Conservation (phyloP, 2,329 filamentous ascomycete species). For the Xylariaceae sp. region DNA sequence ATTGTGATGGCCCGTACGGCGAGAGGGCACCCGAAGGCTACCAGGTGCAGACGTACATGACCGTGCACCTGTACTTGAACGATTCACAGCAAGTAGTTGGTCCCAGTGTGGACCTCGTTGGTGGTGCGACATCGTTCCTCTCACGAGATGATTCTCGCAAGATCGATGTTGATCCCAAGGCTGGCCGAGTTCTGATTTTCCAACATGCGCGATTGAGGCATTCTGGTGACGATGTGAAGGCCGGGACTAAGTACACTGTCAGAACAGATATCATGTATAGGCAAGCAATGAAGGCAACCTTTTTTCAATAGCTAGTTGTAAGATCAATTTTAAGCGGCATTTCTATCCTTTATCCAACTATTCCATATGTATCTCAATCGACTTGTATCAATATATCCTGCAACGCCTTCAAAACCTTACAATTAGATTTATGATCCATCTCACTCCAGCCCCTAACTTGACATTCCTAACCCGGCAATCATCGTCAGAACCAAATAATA, state of each 20-base stretch:
- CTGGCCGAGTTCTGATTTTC: constrained; percentile 66
- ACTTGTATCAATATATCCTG: constrained; percentile 45
- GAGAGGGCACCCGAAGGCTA: constrained; percentile 55
- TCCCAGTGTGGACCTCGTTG: constrained; percentile 46
- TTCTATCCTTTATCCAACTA: background rate
- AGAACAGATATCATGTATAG: constrained; percentile 61
- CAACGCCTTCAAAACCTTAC: constrained; percentile 51
- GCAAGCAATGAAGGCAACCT: background rate
- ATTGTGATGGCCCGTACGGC: constrained; percentile 71
- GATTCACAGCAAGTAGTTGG: constrained; percentile 53
- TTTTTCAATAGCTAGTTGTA: background rate
- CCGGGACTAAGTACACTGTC: constrained; percentile 63
- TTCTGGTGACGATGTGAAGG: constrained; percentile 58
- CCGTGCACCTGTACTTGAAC: constrained; percentile 63
- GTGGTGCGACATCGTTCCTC: constrained; percentile 64
- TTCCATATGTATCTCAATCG: background rate
- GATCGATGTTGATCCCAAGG: constrained; percentile 62
- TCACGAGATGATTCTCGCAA: constrained; percentile 50
- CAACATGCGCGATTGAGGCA: constrained; percentile 61
- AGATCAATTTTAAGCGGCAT: background rate
- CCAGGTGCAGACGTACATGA: constrained; percentile 56
- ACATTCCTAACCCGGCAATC: constrained; percentile 45
- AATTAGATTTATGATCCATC: constrained; percentile 52
- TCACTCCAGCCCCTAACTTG: constrained; percentile 52
- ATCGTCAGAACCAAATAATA: background rate